Base-by-base conservation (phyloP, 2,329 filamentous ascomycete species). In the Talaromyces rugulosus region DNA sequence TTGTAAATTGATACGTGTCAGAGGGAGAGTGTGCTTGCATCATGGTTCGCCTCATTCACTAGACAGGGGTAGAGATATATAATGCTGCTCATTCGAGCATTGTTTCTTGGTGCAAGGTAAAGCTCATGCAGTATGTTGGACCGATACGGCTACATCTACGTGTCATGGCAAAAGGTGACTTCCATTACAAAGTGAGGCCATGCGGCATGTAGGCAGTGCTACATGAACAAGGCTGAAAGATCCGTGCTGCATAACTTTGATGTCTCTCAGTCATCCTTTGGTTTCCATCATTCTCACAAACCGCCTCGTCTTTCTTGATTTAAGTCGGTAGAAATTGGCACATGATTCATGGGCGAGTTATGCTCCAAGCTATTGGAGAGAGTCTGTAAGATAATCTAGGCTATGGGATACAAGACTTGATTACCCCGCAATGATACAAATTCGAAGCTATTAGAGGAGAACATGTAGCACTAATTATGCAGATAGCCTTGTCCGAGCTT, bases 151-250 rank as follows among this genome's bases (percentile, higher is more conserved):
- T 30, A 31, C 30, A 33, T 50, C 40, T 58, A 50, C 56, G 56
- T 58, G 56, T 58, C n/a, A 34, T 23, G 14, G 51, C 27, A 28
- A 51, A 16, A 34, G 42, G 27, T 34, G 28, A 33, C 18, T 23
- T 52, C 6, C 12, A 18, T 58, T 9, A 16, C 1, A 18, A 42
- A 42, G n/a, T 18, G 40, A 42, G 40, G 40, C 34, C 23, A 52
- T n/a, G 18, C 51, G 16, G 56, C 40, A 6, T 7, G 9, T 31
- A 51, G 12, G 33, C 34, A 5, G 42, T 36, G 42, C 42, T 51
- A 34, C 42, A 58, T 58, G 56, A 42, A 58, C 56, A 51, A 58
- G 56, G 56, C 56, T 58, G 56, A 58, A 58, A 42, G 40, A 11
- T 18, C 14, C 4, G 5, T 42, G 16, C 33, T 7, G 40, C 6